Percentiles rank a stretch among this genome's conserved stretches.
Conservation (phyloP, 768 basidiomycete species). For the Kwoniella shandongensis region DNA sequence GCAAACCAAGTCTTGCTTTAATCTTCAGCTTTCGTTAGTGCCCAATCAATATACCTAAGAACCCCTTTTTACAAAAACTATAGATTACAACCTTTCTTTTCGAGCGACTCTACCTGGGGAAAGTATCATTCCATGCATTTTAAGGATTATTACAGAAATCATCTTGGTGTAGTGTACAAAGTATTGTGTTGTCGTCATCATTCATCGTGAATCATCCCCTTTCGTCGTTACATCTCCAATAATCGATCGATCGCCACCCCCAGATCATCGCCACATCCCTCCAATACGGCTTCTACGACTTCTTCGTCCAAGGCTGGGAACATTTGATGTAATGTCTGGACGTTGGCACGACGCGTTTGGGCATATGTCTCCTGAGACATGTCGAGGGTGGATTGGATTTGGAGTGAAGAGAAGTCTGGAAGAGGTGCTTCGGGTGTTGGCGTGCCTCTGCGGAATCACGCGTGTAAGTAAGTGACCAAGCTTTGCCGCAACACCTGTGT, state of each 20-base stretch:
- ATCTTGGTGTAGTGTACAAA: no score
- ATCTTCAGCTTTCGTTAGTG: no score
- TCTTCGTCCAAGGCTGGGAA: conserved; percentile 81
- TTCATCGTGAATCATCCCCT: no score
- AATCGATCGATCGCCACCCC: conserved; percentile 77
- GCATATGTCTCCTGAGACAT: conserved; percentile 71
- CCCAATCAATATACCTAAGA: no score
- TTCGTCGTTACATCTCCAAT: conserved; percentile 37
- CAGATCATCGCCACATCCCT: conserved; percentile 83
- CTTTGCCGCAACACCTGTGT: no score
- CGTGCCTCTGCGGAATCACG: conserved; percentile 13
- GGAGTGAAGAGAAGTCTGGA: conserved; percentile 33
- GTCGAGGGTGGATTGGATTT: conserved; percentile 63
- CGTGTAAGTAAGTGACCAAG: background rate
- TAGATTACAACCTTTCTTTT: no score
- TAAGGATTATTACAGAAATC: no score
- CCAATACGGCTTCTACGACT: conserved; percentile 82
- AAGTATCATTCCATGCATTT: no score
- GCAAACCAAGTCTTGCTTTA: conserved; percentile 56
- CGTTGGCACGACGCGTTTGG: conserved; percentile 61
- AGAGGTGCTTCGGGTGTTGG: conserved; percentile 10
- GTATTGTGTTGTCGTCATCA: no score
- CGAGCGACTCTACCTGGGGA: no score
- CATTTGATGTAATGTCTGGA: conserved; percentile 77
- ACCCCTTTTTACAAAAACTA: no score